Evolutionary conservation across 176 grass and related monocot genomes (phyloP).

Genomic region (Zoysia japonica): DNA sequence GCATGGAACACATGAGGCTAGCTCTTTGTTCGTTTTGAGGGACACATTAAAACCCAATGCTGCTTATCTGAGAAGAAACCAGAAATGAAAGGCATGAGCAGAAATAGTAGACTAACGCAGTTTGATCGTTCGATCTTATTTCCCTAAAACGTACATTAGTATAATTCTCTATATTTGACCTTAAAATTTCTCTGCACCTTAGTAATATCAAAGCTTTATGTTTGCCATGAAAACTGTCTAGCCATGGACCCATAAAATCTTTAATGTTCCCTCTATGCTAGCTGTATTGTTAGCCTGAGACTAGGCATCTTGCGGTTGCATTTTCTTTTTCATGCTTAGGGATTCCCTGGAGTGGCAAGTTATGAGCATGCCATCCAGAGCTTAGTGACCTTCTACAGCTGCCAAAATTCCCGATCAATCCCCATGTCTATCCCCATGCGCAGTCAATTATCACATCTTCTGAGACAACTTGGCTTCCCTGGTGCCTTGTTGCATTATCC

Average conservation of each 20-base stretch:
- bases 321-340: constrained; percentile 1
- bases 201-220: too few species aligned
- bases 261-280: too few species aligned
- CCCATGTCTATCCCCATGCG: not conserved
- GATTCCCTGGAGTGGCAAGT: not conserved
- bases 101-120: too few species aligned
- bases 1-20: not conserved
- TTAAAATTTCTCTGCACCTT: too few species aligned
- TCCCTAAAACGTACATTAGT: too few species aligned
- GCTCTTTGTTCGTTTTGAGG: constrained; percentile 7
- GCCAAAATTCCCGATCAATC: not conserved
- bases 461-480: not conserved
- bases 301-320: not conserved
- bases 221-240: too few species aligned
- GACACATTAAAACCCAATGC: not conserved
- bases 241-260: too few species aligned
- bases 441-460: not conserved
- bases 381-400: not conserved
- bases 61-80: too few species aligned
- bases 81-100: too few species aligned
- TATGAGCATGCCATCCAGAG: constrained; percentile 3
- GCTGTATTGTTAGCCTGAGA: too few species aligned
- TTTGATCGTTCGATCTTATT: too few species aligned
- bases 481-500: not conserved
- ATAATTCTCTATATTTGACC: too few species aligned